phyloP scores from a whole-genome alignment of 345 rosid genomes.

The Euclidium syriacum region DNA sequence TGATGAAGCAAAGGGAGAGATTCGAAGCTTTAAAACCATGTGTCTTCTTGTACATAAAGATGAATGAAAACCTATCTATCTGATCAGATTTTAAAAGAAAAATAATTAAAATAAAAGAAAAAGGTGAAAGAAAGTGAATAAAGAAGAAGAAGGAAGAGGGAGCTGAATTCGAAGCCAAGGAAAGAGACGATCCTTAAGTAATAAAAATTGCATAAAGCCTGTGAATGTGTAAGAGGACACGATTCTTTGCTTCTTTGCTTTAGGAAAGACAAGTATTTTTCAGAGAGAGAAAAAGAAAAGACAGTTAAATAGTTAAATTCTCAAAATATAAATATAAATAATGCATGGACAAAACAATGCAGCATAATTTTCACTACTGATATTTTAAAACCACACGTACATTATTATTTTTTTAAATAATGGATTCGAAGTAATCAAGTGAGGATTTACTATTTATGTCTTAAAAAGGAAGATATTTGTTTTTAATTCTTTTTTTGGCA shows the following conservation, averaged over 20 bases:
- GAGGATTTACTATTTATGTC: constrained; percentile 29
- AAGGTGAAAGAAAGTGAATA: constrained; percentile 21
- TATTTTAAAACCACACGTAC: not conserved
- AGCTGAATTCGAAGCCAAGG: constrained; percentile 32
- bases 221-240: constrained; percentile 31
- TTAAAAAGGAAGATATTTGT: not conserved
- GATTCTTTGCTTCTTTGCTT: constrained; percentile 35
- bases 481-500: constrained; percentile 9
- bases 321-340: not conserved
- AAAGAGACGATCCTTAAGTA: constrained; percentile 23
- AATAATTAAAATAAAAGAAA: not conserved
- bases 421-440: constrained; percentile 19
- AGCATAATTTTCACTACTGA: not conserved
- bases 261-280: constrained; percentile 30
- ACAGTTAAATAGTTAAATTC: not conserved
- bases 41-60: constrained; percentile 25
- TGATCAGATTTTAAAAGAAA: constrained; percentile 11
- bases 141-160: constrained; percentile 29
- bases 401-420: not conserved
- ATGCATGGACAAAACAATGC: constrained; percentile 1
- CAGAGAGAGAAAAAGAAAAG: not conserved
- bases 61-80: constrained; percentile 2
- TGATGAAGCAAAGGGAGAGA: constrained; percentile 27
- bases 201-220: constrained; percentile 19
- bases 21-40: constrained; percentile 33